Conservation (phyloP, 108 stramenopile genomes). For the Cyclotella sp. region DNA sequence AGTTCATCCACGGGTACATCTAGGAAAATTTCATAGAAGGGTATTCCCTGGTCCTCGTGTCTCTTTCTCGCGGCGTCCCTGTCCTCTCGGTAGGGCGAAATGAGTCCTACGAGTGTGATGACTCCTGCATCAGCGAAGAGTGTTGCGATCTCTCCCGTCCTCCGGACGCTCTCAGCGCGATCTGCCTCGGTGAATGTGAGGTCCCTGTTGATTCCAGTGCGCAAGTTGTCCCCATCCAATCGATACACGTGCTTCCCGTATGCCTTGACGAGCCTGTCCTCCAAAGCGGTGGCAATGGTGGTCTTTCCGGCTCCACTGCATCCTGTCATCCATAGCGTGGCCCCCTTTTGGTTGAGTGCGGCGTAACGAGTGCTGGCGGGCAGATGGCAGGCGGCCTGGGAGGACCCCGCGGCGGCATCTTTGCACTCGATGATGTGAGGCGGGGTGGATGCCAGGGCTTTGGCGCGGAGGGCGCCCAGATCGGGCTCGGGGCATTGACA, state of each 20-base stretch:
- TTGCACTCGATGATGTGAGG: constrained; percentile 98
- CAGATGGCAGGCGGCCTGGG: constrained; percentile 94
- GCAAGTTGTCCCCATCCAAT: constrained; percentile 97
- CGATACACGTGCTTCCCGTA: constrained; percentile 98
- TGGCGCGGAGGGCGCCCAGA: constrained; percentile 78
- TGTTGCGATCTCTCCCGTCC: constrained; percentile 96
- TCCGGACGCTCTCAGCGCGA: constrained; percentile 94
- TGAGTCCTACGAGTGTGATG: constrained; percentile 96
- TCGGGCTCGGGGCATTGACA: constrained; percentile 47
- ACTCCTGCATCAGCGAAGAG: constrained; percentile 96
- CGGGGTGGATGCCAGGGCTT: constrained; percentile 83
- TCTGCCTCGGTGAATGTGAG: constrained; percentile 93
- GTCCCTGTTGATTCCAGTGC: constrained; percentile 96
- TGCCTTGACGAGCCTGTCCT: constrained; percentile 92
- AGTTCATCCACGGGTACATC: constrained; percentile 96
- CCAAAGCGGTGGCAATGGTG: constrained; percentile 96
- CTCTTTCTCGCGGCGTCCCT: constrained; percentile 93
- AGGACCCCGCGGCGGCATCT: constrained; percentile 86
- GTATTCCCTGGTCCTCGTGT: constrained; percentile 97
- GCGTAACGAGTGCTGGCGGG: constrained; percentile 86
- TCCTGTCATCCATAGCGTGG: constrained; percentile 99
- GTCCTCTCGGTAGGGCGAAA: constrained; percentile 93
- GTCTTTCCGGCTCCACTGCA: constrained; percentile 95
- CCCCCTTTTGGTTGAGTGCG: constrained; percentile 94
- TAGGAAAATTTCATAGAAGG: constrained; percentile 98